Base-by-base conservation (phyloP, 495 filamentous ascomycete species). In the Podospora didyma region DNA sequence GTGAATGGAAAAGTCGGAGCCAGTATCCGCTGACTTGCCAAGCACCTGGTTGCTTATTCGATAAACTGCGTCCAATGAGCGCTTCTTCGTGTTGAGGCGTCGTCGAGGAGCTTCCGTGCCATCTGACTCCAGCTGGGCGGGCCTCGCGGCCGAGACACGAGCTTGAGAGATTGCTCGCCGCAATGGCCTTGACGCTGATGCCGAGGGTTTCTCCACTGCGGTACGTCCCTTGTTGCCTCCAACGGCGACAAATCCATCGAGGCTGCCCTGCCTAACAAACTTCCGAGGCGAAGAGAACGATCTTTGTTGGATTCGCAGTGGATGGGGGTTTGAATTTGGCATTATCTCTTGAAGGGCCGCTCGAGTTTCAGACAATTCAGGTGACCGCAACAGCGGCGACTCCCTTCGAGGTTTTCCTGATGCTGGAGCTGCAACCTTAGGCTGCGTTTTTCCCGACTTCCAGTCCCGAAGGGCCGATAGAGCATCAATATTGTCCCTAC, bases 401-500 rank as follows among this genome's bases (percentile, higher is more conserved):
- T 9, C 26, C 26, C 26, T 31, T 46, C 3, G n/a, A n/a, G 39
- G 63, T 52, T 57, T 53, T 44, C 62, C 67, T 21, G 58, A 50
- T 31, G 55, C 62, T 19, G 62, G 60, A 28, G 64, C 55, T 17
- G 61, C 56, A 37, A 73, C 64, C 44, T 65, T 74, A 48, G 81
- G 82, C 20, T 66, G 70, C 46, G 92, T 84, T 39, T 69, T 83
- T 7, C 92, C 92, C 56, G 75, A 78, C 64, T 83, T 86, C 94
- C 94, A 98, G 53, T 87, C 79, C 20, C 73, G 75, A 47, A 98
- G 71, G 12, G 83, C 75, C 14, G 74, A 70, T 46, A 86, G 83
- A 1, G 84, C 87, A 65, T 97, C 94, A 21, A 83, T 70, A 7
- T 89, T 96, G 62, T 97, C 92, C 16, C 73, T 63, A 21, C 76